Conservation (phyloP, 305 asterid genomes). For the Fraxinus velutina region DNA sequence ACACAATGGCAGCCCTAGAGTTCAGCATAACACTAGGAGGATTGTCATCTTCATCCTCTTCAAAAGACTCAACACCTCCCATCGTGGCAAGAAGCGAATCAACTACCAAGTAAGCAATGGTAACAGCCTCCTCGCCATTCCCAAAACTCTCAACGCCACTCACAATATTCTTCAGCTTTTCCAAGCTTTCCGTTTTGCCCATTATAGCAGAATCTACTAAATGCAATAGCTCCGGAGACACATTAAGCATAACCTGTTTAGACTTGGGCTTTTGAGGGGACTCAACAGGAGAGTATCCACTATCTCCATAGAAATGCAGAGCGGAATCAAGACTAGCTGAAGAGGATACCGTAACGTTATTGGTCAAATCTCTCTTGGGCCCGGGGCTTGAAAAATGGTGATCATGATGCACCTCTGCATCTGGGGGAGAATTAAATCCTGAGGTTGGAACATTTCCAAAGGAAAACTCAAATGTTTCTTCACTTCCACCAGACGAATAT, state of each 20-base stretch:
- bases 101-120: slow-evolving; percentile 75
- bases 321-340: slow-evolving; percentile 58
- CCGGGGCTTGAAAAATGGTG: slow-evolving; percentile 49
- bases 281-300: slow-evolving; percentile 50
- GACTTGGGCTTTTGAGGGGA: slow-evolving; percentile 66
- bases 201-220: slow-evolving; percentile 95
- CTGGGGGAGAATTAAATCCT: slow-evolving; percentile 48
- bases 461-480: slow-evolving; percentile 55
- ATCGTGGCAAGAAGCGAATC: slow-evolving; percentile 97
- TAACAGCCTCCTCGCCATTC: slow-evolving; percentile 63
- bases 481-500: slow-evolving; percentile 49
- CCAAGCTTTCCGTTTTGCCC: slow-evolving; percentile 94
- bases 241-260: slow-evolving; percentile 59
- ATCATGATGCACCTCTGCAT: slow-evolving; percentile 40
- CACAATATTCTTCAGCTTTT: slow-evolving; percentile 74
- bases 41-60: slow-evolving; percentile 80
- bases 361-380: slow-evolving; percentile 39
- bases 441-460: slow-evolving; percentile 41
- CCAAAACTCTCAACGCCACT: slow-evolving; percentile 86
- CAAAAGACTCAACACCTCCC: slow-evolving; percentile 99
- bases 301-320: slow-evolving; percentile 47
- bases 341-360: slow-evolving; percentile 42
- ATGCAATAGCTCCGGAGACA: slow-evolving; percentile 95
- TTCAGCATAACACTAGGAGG: slow-evolving; percentile 99
- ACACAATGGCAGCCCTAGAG: slow-evolving; percentile 97